A percentile compares a stretch with the other conserved stretches of the same genome.
Conservation (phyloP, 345 rosid genomes). For the Corymbia maculata region DNA sequence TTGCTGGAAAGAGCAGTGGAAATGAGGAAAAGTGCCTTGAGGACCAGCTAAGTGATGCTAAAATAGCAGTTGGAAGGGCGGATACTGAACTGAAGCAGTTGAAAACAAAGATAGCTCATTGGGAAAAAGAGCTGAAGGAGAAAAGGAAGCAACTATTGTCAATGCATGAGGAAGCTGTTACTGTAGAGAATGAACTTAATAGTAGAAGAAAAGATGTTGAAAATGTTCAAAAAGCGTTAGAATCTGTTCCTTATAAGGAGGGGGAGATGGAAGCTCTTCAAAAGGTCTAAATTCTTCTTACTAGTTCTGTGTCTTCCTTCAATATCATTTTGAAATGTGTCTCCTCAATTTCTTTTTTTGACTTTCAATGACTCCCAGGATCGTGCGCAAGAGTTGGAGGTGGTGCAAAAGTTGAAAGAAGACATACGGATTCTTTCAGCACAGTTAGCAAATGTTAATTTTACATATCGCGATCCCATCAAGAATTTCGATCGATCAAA, state of each 20-base stretch:
- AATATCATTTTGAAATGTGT: background rate
- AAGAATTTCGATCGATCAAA: slow-evolving; percentile 82
- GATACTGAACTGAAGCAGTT: slow-evolving; percentile 84
- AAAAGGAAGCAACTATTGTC: slow-evolving; percentile 59
- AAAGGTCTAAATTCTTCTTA: slow-evolving; percentile 33
- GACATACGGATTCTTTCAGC: slow-evolving; percentile 64
- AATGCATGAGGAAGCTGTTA: slow-evolving; percentile 70
- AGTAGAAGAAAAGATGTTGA: slow-evolving; percentile 61
- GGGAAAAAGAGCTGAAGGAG: slow-evolving; percentile 79
- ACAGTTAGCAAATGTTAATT: slow-evolving; percentile 74
- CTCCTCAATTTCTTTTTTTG: background rate
- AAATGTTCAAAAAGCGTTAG: slow-evolving; percentile 37
- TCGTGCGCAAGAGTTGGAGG: slow-evolving; percentile 53
- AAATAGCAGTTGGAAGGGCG: slow-evolving; percentile 78
- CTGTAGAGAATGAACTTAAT: slow-evolving; percentile 67
- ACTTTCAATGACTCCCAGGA: slow-evolving; percentile 32
- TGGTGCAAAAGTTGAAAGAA: slow-evolving; percentile 73
- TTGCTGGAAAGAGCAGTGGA: slow-evolving; percentile 93
- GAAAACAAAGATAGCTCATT: slow-evolving; percentile 74
- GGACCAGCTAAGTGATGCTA: slow-evolving; percentile 93
- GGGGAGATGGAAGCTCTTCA: slow-evolving; percentile 89
- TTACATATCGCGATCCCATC: slow-evolving; percentile 72
- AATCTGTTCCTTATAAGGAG: slow-evolving; percentile 57
- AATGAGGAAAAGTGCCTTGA: slow-evolving; percentile 96
- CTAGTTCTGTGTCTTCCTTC: background rate